Evolutionary conservation across 2,329 filamentous ascomycete genomes (phyloP).

Genomic region (Beauveria scarabaeidicola): DNA sequence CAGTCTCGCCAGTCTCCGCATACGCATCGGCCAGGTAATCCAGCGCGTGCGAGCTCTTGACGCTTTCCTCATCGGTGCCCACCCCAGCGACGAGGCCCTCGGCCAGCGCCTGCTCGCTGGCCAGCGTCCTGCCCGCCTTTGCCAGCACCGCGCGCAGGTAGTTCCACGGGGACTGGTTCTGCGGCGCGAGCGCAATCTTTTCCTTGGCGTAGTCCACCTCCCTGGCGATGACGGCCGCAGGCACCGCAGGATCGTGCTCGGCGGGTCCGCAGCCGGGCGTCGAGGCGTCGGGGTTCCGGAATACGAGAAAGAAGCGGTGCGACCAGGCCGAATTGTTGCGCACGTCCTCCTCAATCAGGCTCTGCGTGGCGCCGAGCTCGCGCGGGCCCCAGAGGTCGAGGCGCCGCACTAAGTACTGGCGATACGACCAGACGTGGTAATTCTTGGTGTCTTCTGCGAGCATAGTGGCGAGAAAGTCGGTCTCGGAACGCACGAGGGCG

Average conservation of each 20-base stretch:
- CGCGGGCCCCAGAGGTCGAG: slow-evolving; percentile 62
- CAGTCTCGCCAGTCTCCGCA: slow-evolving; percentile 44
- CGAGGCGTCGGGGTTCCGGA: slow-evolving; percentile 49
- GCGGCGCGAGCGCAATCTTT: slow-evolving; percentile 70
- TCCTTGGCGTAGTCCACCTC: slow-evolving; percentile 68
- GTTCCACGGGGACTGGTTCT: slow-evolving; percentile 93
- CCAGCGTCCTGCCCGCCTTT: slow-evolving; percentile 50
- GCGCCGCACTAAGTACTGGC: slow-evolving; percentile 60
- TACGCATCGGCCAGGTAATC: slow-evolving; percentile 66
- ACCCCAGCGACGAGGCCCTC: slow-evolving; percentile 42
- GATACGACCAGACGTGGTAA: slow-evolving; percentile 97
- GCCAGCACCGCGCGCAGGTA: slow-evolving; percentile 72
- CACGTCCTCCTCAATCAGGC: slow-evolving; percentile 69
- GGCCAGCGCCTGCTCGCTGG: slow-evolving; percentile 38
- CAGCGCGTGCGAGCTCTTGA: slow-evolving; percentile 57
- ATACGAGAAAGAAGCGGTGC: slow-evolving; percentile 90
- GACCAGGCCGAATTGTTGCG: slow-evolving; percentile 98
- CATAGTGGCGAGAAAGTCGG: slow-evolving; percentile 69
- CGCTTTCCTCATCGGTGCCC: slow-evolving; percentile 39
- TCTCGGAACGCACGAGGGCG: slow-evolving; percentile 56
- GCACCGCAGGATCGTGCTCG: slow-evolving; percentile 46
- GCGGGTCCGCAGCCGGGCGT: slow-evolving; percentile 42
- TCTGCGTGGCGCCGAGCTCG: slow-evolving; percentile 64
- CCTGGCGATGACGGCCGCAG: slow-evolving; percentile 56
- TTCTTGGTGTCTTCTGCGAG: slow-evolving; percentile 86